Conservation (phyloP, 495 filamentous ascomycete genomes). For the Penicillium egyptiacum region DNA sequence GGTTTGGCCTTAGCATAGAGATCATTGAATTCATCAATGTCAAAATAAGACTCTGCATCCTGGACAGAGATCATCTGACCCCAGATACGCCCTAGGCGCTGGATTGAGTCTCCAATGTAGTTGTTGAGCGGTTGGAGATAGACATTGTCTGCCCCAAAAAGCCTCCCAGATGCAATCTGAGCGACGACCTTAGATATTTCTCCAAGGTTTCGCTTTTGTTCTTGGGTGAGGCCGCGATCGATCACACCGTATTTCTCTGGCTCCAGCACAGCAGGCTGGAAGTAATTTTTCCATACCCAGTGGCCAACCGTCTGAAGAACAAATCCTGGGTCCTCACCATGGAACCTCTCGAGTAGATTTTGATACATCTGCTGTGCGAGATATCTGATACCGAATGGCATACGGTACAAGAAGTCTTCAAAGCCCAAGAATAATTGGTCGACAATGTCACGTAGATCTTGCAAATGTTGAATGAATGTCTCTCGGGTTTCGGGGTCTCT, state of each 20-base stretch:
- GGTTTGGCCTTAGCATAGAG: constrained; percentile 93
- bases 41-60: constrained; percentile 85
- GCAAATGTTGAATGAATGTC: constrained; percentile 88
- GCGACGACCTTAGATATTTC: constrained; percentile 90
- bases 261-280: constrained; percentile 81
- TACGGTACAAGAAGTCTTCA: constrained; percentile 78
- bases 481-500: constrained; percentile 87
- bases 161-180: constrained; percentile 78
- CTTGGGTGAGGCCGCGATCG: constrained; percentile 80
- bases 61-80: constrained; percentile 74
- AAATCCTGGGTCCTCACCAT: constrained; percentile 71
- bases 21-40: constrained; percentile 98
- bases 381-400: constrained; percentile 93
- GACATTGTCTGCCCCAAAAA: constrained; percentile 91
- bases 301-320: constrained; percentile 81
- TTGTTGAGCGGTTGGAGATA: constrained; percentile 93
- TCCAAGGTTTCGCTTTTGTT: constrained; percentile 88
- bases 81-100: constrained; percentile 76
- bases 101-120: constrained; percentile 82
- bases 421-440: constrained; percentile 81
- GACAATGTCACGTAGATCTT: constrained; percentile 88
- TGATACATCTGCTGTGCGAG: constrained; percentile 86
- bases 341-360: constrained; percentile 69
- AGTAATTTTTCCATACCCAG: constrained; percentile 92
- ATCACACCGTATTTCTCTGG: constrained; percentile 89